Evolutionary conservation across 768 basidiomycete genomes (phyloP).

Genomic region (Cystofilobasidium macerans): DNA sequence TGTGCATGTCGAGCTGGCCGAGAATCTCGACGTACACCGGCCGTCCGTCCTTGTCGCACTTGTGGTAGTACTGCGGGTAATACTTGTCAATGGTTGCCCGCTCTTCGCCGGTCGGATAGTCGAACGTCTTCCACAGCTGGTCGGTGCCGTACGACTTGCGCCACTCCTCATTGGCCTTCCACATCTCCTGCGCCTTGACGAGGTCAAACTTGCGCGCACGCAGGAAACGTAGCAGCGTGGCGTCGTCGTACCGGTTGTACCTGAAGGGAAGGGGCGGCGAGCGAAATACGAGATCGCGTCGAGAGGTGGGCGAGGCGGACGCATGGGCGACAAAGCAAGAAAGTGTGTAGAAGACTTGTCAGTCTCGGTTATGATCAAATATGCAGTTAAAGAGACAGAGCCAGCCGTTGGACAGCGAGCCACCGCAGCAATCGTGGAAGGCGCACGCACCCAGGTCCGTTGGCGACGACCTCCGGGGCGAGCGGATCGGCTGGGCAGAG

Average conservation of each 20-base stretch:
- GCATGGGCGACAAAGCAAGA: no score
- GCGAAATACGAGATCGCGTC: neutral
- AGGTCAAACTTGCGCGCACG: slow-evolving; percentile 90
- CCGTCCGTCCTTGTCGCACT: slow-evolving; percentile 63
- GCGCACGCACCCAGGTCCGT: slow-evolving; percentile 23
- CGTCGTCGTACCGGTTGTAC: slow-evolving; percentile 37
- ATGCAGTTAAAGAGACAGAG: no score
- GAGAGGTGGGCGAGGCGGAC: neutral
- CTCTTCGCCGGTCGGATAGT: slow-evolving; percentile 55
- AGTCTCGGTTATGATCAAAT: no score
- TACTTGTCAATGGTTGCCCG: slow-evolving; percentile 73
- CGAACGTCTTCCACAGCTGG: slow-evolving; percentile 48
- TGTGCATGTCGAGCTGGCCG: slow-evolving; percentile 74
- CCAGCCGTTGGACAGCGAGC: no score
- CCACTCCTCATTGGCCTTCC: slow-evolving; percentile 74
- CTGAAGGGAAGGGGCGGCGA: slow-evolving; percentile 5
- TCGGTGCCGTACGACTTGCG: slow-evolving; percentile 59
- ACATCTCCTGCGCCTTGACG: slow-evolving; percentile 68
- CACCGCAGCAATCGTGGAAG: slow-evolving; percentile 12
- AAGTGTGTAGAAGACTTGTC: no score
- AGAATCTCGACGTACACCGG: slow-evolving; percentile 92
- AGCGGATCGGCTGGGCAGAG: slow-evolving; percentile 33
- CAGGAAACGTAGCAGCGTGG: slow-evolving; percentile 54
- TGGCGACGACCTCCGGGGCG: slow-evolving; percentile 20
- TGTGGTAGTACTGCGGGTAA: slow-evolving; percentile 69